Conservation (phyloP, 768 basidiomycete species). For the Peribolospora kevripleyi region DNA sequence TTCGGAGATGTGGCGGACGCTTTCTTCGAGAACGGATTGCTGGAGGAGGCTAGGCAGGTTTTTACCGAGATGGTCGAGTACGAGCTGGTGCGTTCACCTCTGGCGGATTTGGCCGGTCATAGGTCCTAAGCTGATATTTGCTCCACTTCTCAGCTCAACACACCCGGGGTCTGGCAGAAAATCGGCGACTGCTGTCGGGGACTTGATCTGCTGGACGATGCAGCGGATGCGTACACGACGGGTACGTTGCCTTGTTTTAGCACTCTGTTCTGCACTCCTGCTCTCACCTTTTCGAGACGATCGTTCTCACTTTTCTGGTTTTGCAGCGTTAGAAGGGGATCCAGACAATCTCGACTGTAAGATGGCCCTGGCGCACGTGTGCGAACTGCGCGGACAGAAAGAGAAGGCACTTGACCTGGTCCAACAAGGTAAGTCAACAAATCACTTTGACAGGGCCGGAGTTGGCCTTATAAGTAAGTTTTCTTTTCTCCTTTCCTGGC, state of each 20-base stretch:
- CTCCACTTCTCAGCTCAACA: conserved; percentile 7
- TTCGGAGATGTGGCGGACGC: conserved; percentile 70
- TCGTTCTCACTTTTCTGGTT: not conserved
- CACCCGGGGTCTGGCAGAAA: conserved; percentile 25
- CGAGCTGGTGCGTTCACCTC: conserved; percentile 32
- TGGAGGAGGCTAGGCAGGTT: conserved; percentile 50
- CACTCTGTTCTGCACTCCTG: conserved; percentile 8
- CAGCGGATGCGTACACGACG: conserved; percentile 56
- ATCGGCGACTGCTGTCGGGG: conserved; percentile 61
- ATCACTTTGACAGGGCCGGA: not conserved
- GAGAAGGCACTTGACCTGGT: conserved; percentile 61
- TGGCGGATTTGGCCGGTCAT: not conserved
- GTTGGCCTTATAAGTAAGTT: not conserved
- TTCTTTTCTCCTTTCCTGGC: not conserved
- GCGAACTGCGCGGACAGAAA: conserved; percentile 59
- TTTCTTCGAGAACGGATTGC: conserved; percentile 50
- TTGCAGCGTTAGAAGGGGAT: conserved; percentile 44
- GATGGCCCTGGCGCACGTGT: conserved; percentile 70
- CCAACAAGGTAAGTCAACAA: conserved; percentile 37
- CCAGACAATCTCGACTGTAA: conserved; percentile 57
- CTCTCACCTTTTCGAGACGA: not conserved
- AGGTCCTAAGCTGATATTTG: not conserved
- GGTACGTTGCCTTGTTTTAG: conserved; percentile 22
- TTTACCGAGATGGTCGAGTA: conserved; percentile 55
- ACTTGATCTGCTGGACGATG: conserved; percentile 46